phyloP scores from a whole-genome alignment of 2,329 filamentous ascomycete genomes.

The Cryphonectria carpinicola region DNA sequence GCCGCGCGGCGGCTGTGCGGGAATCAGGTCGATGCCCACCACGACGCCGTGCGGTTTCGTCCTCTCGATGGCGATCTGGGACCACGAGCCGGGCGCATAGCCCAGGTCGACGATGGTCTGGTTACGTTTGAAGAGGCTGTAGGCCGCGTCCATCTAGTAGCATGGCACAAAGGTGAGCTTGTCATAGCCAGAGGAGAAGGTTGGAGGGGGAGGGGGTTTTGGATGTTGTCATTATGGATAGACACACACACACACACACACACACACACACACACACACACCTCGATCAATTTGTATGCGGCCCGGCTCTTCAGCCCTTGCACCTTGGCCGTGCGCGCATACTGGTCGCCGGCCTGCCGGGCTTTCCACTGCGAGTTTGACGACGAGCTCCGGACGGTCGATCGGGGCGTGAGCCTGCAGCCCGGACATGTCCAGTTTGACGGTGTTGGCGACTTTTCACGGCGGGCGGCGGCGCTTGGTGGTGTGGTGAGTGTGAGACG shows the following conservation, averaged over 20 bases:
- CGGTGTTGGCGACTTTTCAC: background rate
- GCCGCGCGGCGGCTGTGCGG: constrained; percentile 85
- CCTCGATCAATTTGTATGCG: constrained; percentile 90
- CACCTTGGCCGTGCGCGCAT: constrained; percentile 74
- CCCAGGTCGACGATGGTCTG: constrained; percentile 91
- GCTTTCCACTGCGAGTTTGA: constrained; percentile 75
- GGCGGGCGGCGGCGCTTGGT: background rate
- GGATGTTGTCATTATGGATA: too few relatives aligned
- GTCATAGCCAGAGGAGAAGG: background rate
- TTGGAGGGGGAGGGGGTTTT: too few relatives aligned
- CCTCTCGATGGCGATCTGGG: constrained; percentile 77
- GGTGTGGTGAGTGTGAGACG: constrained; percentile 18
- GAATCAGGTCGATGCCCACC: constrained; percentile 91
- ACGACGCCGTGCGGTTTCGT: constrained; percentile 79
- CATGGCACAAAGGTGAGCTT: background rate
- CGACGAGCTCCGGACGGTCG: background rate
- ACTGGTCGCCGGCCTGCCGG: constrained; percentile 75
- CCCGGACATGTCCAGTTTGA: background rate
- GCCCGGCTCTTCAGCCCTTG: constrained; percentile 85
- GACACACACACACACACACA: constrained; percentile 49
- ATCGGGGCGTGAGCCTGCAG: background rate
- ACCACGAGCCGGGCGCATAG: constrained; percentile 77
- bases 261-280: constrained; percentile 42
- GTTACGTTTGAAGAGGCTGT: constrained; percentile 76
- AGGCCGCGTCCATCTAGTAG: constrained; percentile 76